Evolutionary conservation across 2,329 filamentous ascomycete genomes (phyloP), one percentile per base, ranked within the genome.

Genomic region (Xylaria sp.): DNA sequence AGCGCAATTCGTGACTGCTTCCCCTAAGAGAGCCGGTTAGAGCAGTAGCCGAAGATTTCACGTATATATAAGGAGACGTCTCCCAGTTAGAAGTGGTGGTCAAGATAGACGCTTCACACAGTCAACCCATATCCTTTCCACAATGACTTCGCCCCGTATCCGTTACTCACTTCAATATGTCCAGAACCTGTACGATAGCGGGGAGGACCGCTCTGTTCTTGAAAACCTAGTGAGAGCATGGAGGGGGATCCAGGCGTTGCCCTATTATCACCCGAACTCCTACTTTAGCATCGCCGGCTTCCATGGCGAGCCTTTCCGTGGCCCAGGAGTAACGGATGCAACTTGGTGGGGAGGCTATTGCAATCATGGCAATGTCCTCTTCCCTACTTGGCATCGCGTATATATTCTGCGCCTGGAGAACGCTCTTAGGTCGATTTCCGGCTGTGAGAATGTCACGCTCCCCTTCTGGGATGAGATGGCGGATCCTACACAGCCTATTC

Each of bases 391-490:
- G 39, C 39, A 43, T 43, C 39, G 39, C n/a, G 39, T 10, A 3
- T 43, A 43, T 18, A 15, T 43, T 43, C 39, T 43, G 39, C 39
- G 39, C 39, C 39, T 43, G 9, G 52, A 56, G 34, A 34, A 39
- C 23, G 32, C 52, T 15, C 12, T 55, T 7, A 23, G 52, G n/a
- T 55, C 52, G 2, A 39, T 55, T 36, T 2, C 52, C 10, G 52
- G 52, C 18, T 55, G 52, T 18, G 52, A 57, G 36, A 45, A 43
- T 36, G 55, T 43, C 55, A 58, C 36, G 23, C 34, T 30, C 15
- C 55, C 36, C 20, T 58, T 58, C 55, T 58, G 23, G 55, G 55
- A 43, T 39, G 55, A 43, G 36, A n/a, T 20, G 25, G 13, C 32
- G 6, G 20, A 28, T 7, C 4, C 15, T n/a, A 15, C 36, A 15